phyloP scores from a whole-genome alignment of 2,329 filamentous ascomycete species.

The Stemphylium vesicarium region DNA sequence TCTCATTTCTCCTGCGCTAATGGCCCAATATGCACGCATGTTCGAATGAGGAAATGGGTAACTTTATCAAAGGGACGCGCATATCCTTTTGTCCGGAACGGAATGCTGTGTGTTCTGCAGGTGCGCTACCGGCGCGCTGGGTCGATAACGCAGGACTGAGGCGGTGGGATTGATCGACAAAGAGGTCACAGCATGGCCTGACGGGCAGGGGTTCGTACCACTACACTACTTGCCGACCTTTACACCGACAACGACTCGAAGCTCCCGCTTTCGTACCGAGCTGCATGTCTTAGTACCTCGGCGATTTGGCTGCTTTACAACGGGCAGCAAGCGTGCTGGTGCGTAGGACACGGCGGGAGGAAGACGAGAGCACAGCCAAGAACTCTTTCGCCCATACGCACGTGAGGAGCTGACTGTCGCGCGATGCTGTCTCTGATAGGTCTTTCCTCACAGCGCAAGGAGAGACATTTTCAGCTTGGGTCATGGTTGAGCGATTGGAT shows the following conservation, averaged over 20 bases:
- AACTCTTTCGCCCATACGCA: not conserved
- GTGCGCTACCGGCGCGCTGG: slow-evolving; percentile 14
- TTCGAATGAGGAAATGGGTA: slow-evolving; percentile 9
- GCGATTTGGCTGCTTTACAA: not conserved
- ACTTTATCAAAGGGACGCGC: not conserved
- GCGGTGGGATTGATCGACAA: slow-evolving; percentile 8
- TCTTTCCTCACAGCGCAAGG: too few species aligned
- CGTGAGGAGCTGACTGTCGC: too few species aligned
- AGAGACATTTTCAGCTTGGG: too few species aligned
- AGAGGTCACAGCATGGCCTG: not conserved
- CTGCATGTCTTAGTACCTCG: not conserved
- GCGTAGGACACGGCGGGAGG: not conserved
- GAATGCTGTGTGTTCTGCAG: slow-evolving; percentile 1
- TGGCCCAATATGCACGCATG: slow-evolving; percentile 7
- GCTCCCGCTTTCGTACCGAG: not conserved
- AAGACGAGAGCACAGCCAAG: not conserved
- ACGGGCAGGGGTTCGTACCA: slow-evolving; percentile 7
- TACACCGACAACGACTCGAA: not conserved
- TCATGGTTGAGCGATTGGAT: too few species aligned
- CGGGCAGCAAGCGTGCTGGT: too few species aligned
- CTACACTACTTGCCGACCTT: not conserved
- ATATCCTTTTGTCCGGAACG: not conserved
- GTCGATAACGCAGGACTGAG: slow-evolving; percentile 18
- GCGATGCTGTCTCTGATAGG: too few species aligned
- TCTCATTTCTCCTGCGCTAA: not conserved